phyloP scores from a whole-genome alignment of 208 protist genomes.

The Zelonia costaricensis region DNA sequence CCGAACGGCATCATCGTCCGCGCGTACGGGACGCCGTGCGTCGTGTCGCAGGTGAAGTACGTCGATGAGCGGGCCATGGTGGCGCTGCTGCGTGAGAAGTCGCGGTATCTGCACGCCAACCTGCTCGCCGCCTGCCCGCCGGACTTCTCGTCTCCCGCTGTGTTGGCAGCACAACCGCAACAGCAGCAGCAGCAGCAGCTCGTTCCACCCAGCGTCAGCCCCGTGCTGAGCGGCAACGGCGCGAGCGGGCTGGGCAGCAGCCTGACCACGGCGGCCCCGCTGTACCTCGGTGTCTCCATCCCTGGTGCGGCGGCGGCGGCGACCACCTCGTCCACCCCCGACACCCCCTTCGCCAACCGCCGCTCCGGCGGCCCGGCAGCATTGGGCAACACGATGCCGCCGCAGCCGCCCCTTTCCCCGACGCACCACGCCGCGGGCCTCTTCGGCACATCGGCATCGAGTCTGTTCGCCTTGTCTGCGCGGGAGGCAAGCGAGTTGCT shows the following conservation, averaged over 20 bases:
- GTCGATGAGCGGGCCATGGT: constrained; percentile 48
- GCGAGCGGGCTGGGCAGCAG: not conserved
- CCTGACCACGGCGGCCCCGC: too few relatives aligned
- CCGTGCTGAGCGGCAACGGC: constrained; percentile 1
- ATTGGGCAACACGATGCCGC: constrained; percentile 2
- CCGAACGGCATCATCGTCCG: constrained; percentile 88
- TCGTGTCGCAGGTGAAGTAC: constrained; percentile 74
- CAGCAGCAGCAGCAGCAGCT: not conserved
- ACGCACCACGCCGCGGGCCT: not conserved
- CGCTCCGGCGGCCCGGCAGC: not conserved
- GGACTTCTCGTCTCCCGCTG: constrained; percentile 1
- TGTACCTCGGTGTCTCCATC: too few relatives aligned
- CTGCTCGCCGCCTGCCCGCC: constrained; percentile 5
- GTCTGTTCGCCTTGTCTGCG: too few relatives aligned
- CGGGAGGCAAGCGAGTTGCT: too few relatives aligned
- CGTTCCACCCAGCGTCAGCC: not conserved
- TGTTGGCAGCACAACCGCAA: not conserved
- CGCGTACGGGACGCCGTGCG: constrained; percentile 90
- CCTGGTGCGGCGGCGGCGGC: too few relatives aligned
- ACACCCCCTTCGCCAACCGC: not conserved
- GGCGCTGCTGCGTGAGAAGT: constrained; percentile 12
- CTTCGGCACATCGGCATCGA: not conserved
- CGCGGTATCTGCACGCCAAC: constrained; percentile 20
- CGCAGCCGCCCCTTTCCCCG: not conserved
- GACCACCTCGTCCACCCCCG: not conserved